phyloP scores from a whole-genome alignment of 2,329 filamentous ascomycete species.

The Diaporthe citrichinensis region DNA sequence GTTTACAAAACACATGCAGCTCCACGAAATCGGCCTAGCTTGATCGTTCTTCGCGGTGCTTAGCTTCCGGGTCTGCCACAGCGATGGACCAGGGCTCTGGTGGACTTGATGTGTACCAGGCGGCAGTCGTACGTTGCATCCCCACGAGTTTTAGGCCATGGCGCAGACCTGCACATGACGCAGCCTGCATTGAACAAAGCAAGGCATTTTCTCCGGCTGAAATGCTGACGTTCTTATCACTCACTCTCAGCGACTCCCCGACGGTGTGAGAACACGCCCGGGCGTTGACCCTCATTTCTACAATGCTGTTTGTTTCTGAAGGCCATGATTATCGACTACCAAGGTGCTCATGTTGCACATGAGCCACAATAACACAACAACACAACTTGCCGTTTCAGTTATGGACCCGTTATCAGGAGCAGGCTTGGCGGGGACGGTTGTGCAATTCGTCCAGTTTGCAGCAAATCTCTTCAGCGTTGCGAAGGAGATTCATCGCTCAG shows the following conservation, averaged over 20 bases:
- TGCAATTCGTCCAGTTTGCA: constrained; percentile 14
- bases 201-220: constrained; percentile 3
- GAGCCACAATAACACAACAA: no score
- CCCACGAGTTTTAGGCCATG: neutral
- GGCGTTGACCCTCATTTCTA: no score
- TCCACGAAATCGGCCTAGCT: neutral
- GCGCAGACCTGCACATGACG: neutral
- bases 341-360: neutral
- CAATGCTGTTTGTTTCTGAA: neutral
- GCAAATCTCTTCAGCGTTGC: constrained; percentile 12
- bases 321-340: no score
- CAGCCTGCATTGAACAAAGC: neutral
- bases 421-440: neutral
- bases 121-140: neutral
- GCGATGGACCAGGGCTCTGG: neutral
- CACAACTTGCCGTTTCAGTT: neutral
- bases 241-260: neutral
- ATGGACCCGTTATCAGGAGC: constrained; percentile 13
- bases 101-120: neutral
- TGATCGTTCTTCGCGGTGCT: neutral
- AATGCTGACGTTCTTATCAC: neutral
- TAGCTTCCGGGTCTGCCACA: neutral
- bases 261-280: neutral
- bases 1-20: neutral
- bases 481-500: constrained; percentile 3